Evolutionary conservation across 208 protist species (phyloP), one percentile per base, ranked within the genome.

Genomic region (Trichomonas tenax): DNA sequence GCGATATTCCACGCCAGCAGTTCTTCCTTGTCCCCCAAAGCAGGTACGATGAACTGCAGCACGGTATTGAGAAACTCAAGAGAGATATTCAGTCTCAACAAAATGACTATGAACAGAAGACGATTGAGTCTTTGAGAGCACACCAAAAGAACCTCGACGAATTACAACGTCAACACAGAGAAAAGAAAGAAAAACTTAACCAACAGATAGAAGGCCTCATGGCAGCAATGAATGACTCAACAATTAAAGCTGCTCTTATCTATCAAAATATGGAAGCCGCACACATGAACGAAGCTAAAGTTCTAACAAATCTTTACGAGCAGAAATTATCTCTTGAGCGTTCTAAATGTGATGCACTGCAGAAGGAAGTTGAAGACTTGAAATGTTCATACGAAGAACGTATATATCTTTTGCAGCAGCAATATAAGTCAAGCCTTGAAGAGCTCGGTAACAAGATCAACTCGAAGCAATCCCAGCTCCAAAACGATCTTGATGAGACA

Each of bases 351-450:
- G 82, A 90, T 90, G 8, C 40, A 0, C 34, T 90, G 45, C 11
- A 17, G 10, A 90, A 90, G 48, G 82, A 90, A 48, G 23, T 90
- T 21, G 82, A 90, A 90, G 82, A 90, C 41, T 48, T 90, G 36
- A 90, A 90, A 48, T 90, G 82, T 48, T 90, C 82, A n/a, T 90
- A 90, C 41, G 82, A 90, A 90, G 82, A 90, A 90, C 0, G 82
- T n/a, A 90, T 90, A 48, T 90, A 90, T 90, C n/a, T 90, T 0
- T n/a, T 90, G 2, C 34, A 90, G 48, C 82, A 90, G 48, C 82
- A 90, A 48, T 90, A 48, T 90, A 48, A 48, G 31, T 23, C 36
- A n/a, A 44, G n/a, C 21, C 36, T 90, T 45, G 6, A 90, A 48
- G 82, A 90, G 17, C 41, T 90, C n/a, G 41, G 41, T 48, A 48